These are phyloP conservation scores for Cytospora leucostoma DNA, from an alignment of 2,329 filamentous ascomycete species.

Conservation along the genomic window DNA sequence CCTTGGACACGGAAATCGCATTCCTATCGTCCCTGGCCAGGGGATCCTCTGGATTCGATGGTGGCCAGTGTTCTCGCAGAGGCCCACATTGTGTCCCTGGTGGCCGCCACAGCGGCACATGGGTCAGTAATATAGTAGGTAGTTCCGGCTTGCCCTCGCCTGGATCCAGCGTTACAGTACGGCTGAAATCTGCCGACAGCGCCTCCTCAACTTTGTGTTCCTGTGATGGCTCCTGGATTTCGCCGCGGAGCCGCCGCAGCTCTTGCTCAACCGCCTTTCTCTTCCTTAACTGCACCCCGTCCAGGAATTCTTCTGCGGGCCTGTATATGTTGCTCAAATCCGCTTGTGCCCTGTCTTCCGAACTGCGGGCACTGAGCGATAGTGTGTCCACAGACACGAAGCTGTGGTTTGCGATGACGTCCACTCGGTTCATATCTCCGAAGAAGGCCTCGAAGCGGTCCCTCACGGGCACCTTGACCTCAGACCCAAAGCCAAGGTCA, in stretches of 20 bases:
- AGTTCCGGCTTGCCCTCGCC: conserved; percentile 60
- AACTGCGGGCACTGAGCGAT: conserved; percentile 74
- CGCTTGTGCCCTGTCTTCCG: conserved; percentile 51
- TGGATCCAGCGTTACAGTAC: conserved; percentile 43
- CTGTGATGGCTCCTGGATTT: conserved; percentile 56
- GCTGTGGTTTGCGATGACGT: conserved; percentile 91
- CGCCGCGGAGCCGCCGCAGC: conserved; percentile 64
- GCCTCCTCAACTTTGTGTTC: conserved; percentile 62
- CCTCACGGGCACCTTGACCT: conserved; percentile 78
- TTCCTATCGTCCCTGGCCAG: conserved; percentile 69
- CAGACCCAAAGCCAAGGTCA: conserved; percentile 86
- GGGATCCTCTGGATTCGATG: conserved; percentile 58
- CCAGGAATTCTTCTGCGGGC: conserved; percentile 75
- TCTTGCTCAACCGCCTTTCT: conserved; percentile 69
- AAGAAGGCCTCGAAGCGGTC: conserved; percentile 86
- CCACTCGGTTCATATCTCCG: conserved; percentile 86
- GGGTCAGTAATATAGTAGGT: conserved; percentile 85
- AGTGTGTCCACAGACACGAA: conserved; percentile 90
- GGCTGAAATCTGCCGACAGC: conserved; percentile 47
- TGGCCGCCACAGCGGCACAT: conserved; percentile 84
- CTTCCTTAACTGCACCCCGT: conserved; percentile 65
- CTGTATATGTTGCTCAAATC: conserved; percentile 68
- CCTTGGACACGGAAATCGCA: conserved; percentile 72
- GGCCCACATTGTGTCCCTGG: conserved; percentile 87
- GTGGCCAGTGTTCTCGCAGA: conserved; percentile 79